phyloP scores from a whole-genome alignment of 129 eudicot genomes.

The Lonicera japonica region DNA sequence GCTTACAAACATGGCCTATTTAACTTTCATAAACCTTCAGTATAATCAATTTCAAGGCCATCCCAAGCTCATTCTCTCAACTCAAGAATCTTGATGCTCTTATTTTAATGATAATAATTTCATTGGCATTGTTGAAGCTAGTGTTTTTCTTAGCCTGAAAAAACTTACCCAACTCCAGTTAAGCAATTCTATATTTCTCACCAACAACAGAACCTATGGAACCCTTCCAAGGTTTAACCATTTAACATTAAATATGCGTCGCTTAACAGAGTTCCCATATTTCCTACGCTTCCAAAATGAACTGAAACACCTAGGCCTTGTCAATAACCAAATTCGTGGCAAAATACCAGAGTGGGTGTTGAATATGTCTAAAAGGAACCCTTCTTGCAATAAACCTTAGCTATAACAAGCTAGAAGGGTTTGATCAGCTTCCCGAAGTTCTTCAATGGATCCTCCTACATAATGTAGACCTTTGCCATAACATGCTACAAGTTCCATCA shows the following conservation, averaged over 20 bases:
- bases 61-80: conserved; percentile 15
- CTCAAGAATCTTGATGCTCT: too few species aligned
- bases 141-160: too few species aligned
- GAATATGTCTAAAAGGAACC: background rate
- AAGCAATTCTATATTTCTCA: conserved; percentile 1
- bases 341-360: too few species aligned
- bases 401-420: background rate
- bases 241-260: background rate
- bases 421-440: background rate
- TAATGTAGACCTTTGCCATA: background rate
- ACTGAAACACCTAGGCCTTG: background rate
- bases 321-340: background rate
- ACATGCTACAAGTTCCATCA: conserved; percentile 1
- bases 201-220: conserved; percentile 2
- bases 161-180: conserved; percentile 1
- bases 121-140: too few species aligned
- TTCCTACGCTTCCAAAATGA: background rate
- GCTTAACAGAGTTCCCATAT: background rate
- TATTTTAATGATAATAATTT: too few species aligned
- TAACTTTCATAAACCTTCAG: background rate
- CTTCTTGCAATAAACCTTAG: background rate
- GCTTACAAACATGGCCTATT: too few species aligned
- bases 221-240: background rate
- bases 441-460: background rate
- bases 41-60: conserved; percentile 9